phyloP scores from a whole-genome alignment of 2,329 filamentous ascomycete species.

The Talaromyces sp. region DNA sequence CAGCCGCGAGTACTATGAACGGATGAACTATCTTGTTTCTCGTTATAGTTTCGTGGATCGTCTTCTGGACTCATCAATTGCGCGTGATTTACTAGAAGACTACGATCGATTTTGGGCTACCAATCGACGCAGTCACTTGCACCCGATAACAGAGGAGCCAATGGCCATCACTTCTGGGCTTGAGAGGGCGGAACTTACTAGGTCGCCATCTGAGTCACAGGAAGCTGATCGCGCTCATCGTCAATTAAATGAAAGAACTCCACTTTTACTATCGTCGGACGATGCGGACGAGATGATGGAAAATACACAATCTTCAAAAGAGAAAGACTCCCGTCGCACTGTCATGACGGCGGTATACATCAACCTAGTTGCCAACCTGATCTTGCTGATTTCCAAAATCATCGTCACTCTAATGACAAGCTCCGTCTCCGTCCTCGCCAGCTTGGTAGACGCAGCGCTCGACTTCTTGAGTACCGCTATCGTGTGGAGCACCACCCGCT shows the following conservation, averaged over 20 bases:
- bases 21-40: conserved; percentile 82
- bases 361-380: conserved; percentile 73
- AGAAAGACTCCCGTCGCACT: conserved; percentile 58
- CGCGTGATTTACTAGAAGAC: conserved; percentile 85
- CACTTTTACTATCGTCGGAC: conserved; percentile 23
- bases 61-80: conserved; percentile 85
- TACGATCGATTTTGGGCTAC: conserved; percentile 63
- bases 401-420: conserved; percentile 72
- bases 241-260: conserved; percentile 16
- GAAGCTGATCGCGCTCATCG: neutral
- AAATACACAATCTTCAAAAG: conserved; percentile 27
- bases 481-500: conserved; percentile 58
- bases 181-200: neutral
- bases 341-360: conserved; percentile 86
- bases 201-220: neutral
- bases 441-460: conserved; percentile 65
- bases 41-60: conserved; percentile 93
- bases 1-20: conserved; percentile 81
- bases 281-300: conserved; percentile 58
- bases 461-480: conserved; percentile 63
- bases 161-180: conserved; percentile 25
- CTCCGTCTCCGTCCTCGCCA: conserved; percentile 62
- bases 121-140: conserved; percentile 57
- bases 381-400: conserved; percentile 72
- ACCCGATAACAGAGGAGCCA: conserved; percentile 71